phyloP scores from a whole-genome alignment of 2,329 filamentous ascomycete genomes.

The Sordariomycetes sp. region DNA sequence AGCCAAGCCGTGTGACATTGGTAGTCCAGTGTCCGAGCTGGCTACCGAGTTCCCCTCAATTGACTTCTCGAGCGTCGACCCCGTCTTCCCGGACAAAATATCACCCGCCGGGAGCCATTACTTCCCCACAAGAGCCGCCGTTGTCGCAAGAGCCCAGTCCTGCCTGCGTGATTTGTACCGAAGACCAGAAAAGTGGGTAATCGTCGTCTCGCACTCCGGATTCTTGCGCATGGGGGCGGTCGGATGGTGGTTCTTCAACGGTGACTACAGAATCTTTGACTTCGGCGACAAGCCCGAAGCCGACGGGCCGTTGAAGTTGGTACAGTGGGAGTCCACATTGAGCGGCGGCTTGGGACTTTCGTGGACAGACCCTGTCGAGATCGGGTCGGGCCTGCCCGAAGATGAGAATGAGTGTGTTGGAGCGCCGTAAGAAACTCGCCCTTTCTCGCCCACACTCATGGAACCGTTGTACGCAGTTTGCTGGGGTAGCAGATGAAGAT shows the following conservation, averaged over 20 bases:
- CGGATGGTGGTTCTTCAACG: conserved; percentile 43
- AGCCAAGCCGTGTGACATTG: conserved; percentile 46
- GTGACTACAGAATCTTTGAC: conserved; percentile 51
- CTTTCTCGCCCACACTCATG: not conserved
- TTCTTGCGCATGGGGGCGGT: conserved; percentile 46
- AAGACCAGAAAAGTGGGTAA: conserved; percentile 45
- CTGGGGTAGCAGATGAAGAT: not conserved
- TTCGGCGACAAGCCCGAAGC: conserved; percentile 19
- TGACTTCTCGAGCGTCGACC: conserved; percentile 43
- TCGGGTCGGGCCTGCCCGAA: conserved; percentile 25
- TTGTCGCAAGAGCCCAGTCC: conserved; percentile 39
- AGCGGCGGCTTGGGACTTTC: conserved; percentile 22
- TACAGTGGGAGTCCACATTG: conserved; percentile 28
- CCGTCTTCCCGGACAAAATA: conserved; percentile 50
- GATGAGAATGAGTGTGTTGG: conserved; percentile 8
- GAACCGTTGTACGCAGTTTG: not conserved
- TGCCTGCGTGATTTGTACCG: conserved; percentile 33
- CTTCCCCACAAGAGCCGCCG: conserved; percentile 34
- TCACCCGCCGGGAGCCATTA: conserved; percentile 30
- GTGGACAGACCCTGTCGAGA: conserved; percentile 17
- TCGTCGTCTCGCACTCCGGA: conserved; percentile 52
- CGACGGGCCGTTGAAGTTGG: conserved; percentile 18
- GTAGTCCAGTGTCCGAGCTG: conserved; percentile 30
- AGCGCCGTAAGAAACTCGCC: not conserved
- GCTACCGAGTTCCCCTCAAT: conserved; percentile 36